phyloP scores from a whole-genome alignment of 257 asterid genomes.

The Solanum tacnaense region DNA sequence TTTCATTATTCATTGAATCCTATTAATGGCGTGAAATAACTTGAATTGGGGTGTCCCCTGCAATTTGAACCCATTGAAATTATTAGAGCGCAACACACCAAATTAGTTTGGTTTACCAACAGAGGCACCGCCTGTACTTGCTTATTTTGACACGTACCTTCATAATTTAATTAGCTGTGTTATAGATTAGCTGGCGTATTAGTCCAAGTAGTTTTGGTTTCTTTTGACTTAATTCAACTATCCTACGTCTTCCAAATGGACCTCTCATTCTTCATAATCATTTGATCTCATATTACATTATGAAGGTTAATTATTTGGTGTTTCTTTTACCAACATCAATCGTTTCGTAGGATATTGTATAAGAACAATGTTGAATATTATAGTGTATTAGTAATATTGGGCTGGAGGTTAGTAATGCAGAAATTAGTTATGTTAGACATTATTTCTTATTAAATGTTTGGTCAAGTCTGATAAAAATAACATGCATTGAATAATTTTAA shows the following conservation, averaged over 20 bases:
- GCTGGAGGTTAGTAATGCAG: not conserved
- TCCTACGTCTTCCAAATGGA: not conserved
- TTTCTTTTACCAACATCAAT: not conserved
- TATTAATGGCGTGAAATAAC: not conserved
- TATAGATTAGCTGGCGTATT: not conserved
- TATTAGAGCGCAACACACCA: not conserved
- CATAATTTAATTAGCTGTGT: not conserved
- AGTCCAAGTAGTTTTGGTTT: not conserved
- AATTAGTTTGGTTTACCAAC: not conserved
- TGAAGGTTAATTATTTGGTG: not conserved
- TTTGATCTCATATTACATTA: not conserved
- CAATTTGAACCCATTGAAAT: not conserved
- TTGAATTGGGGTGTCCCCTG: not conserved
- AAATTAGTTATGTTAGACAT: not conserved
- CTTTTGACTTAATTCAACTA: not conserved
- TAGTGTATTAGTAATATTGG: not conserved
- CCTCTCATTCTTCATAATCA: not conserved
- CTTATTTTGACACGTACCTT: not conserved
- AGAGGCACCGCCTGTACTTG: not conserved
- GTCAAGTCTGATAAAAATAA: not conserved
- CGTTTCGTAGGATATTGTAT: not conserved
- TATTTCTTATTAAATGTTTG: not conserved
- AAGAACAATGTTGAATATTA: not conserved
- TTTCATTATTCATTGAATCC: not conserved
- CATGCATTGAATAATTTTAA: rapidly evolving